Conservation (phyloP, 208 protist genomes). For the Leishmania gerbilli region DNA sequence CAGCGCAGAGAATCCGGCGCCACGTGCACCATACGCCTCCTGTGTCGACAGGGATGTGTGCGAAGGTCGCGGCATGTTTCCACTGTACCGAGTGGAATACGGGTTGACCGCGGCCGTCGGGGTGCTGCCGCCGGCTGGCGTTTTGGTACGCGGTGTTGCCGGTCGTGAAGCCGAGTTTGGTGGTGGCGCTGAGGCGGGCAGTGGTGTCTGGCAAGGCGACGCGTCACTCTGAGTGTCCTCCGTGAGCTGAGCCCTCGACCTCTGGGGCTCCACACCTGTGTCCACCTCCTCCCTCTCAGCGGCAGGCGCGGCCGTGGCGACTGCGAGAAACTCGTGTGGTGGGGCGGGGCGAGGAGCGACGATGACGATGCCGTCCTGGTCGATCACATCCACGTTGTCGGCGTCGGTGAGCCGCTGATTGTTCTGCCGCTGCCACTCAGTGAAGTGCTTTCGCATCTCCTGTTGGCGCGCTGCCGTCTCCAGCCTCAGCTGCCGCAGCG, state of each 20-base stretch:
- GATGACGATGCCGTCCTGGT: slow-evolving; percentile 49
- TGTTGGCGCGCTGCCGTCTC: slow-evolving; percentile 35
- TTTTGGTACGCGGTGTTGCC: background rate
- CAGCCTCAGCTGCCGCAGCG: slow-evolving; percentile 20
- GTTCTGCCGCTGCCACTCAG: slow-evolving; percentile 46
- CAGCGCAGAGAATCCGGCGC: slow-evolving; percentile 2
- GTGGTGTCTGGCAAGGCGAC: background rate
- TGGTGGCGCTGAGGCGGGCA: slow-evolving; percentile 2
- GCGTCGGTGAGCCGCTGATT: slow-evolving; percentile 41
- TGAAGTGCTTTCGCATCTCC: slow-evolving; percentile 40
- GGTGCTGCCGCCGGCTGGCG: background rate
- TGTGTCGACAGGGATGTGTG: background rate
- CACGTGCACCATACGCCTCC: background rate
- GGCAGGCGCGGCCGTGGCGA: background rate
- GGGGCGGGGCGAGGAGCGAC: slow-evolving; percentile 37
- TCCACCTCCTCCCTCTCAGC: background rate
- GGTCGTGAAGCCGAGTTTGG: background rate
- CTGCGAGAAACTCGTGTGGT: background rate
- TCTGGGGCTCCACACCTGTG: background rate
- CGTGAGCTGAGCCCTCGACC: background rate
- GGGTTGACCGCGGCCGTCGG: background rate
- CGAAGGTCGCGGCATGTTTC: background rate
- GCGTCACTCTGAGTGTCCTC: background rate
- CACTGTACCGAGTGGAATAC: background rate
- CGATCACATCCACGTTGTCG: slow-evolving; percentile 44